Base-by-base conservation (phyloP, 495 filamentous ascomycete genomes). In the Cudoniella acicularis region DNA sequence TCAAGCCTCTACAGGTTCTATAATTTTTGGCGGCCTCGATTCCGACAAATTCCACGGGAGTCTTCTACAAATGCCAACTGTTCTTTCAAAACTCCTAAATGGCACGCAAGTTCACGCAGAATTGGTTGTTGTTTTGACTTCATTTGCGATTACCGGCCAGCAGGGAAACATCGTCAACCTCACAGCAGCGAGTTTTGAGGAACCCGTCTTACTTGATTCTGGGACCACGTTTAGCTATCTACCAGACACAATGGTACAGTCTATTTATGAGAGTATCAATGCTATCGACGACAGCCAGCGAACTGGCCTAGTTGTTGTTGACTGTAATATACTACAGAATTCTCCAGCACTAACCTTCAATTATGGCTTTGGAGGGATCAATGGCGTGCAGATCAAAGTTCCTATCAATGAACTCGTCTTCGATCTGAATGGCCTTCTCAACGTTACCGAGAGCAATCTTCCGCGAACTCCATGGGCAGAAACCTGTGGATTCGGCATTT, bases 11-110 rank as follows among this genome's bases (percentile, higher is more conserved):
- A 83, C 86, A 1, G 94, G 94, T 17, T 82, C 82, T 26, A 87
- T 98, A 56, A 77, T 98, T 26, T 97, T 98, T 64, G 94, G 94
- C 43, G 95, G 93, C 26, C 81, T 97, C 26, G 88, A 98, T 68
- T 89, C 84, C 0, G 81, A 82, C 54, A 97, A 96, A 70, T 98
- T 87, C 71, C 79, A 81, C 42, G 94, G 92, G 36, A 63, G 75
- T 13, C 82, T 98, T 2, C 62, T 81, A 40, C 86, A 85, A 2
- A 69, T 98, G 0, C 89, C 91, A 20, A 82, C 98, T 27, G 36
- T 63, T 0, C 43, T 41, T 1, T 17, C 41, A 2, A 36, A 42
- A 13, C 22, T 18, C 1, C 16, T 1, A 6, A 60, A 64, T 40
- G 62, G 59, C 8, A 53, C 61, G 4, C 16, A 3, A 13, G 36